Percentiles rank a stretch among this genome's conserved stretches.
These are phyloP conservation scores for Fusarium sp. DNA, from an alignment of 2,329 filamentous ascomycete species.

Conservation along the genomic window DNA sequence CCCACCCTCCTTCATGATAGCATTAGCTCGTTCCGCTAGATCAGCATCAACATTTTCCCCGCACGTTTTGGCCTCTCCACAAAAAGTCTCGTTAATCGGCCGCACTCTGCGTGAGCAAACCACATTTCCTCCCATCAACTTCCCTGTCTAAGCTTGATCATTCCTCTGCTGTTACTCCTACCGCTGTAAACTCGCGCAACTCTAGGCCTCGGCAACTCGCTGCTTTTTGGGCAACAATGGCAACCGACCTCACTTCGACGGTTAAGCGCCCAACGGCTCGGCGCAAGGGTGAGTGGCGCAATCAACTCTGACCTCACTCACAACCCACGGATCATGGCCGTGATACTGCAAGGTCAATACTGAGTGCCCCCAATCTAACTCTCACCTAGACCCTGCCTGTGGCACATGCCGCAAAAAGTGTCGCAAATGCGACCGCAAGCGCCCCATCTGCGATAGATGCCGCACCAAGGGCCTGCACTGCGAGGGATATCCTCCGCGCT, in stretches of 20 bases:
- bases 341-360: neutral
- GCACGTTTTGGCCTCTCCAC: neutral
- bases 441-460: slow-evolving; percentile 46
- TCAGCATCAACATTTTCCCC: neutral
- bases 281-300: slow-evolving; percentile 29
- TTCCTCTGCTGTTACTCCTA: neutral
- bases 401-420: slow-evolving; percentile 49
- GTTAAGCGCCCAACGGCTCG: slow-evolving; percentile 31
- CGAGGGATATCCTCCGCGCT: slow-evolving; percentile 47
- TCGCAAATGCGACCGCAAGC: slow-evolving; percentile 47
- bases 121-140: neutral
- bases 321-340: neutral
- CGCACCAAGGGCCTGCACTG: slow-evolving; percentile 45
- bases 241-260: neutral
- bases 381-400: slow-evolving; percentile 43
- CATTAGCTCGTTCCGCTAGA: neutral
- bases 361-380: neutral
- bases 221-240: slow-evolving; percentile 23
- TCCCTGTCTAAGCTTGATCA: neutral
- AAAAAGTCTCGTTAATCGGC: neutral
- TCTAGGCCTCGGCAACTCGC: neutral
- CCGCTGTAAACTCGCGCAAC: neutral
- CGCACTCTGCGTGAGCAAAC: neutral
- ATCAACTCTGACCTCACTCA: neutral
- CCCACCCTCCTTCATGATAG: neutral